Base-by-base conservation (phyloP, 805 yeast species). In the Nakazawaea sp. region DNA sequence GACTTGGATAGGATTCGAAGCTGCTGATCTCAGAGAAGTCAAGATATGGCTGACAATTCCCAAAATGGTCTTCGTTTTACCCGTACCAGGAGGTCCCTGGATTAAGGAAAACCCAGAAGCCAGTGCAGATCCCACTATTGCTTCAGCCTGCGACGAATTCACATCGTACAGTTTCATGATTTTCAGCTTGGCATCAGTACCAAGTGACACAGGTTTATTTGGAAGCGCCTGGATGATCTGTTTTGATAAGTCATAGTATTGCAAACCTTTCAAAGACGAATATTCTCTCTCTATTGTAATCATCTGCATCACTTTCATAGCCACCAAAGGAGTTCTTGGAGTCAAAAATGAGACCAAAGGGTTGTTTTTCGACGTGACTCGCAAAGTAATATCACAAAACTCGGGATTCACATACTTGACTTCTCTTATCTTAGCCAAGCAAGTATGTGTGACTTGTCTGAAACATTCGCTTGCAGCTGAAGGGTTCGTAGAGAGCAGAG, bases 71-170 rank as follows among this genome's bases (percentile, higher is more conserved):
- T 90, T 94, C 1, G 99, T 94, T 56, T 92, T 92, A 65, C 99
- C 99, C 0, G 97, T 90, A 58, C 99, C 99, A 0, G 99, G 99
- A 0, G 99, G 99, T 41, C 97, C 99, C 61, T 92, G 98, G 56
- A 92, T 89, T 36, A 92, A 66, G 0, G 94, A 80, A 52, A 92
- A 87, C 0, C 98, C 99, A 8, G 33, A 13, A 7, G 72, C 64
- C 18, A 66, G 56, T 21, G 78, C 74, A 0, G 95, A 72, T 1
- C 87, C 85, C 10, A 80, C 67, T 41, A 92, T 85, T 0, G 98
- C 98, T 21, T 61, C 68, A 0, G 97, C 97, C 59, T 92, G 99
- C 0, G 98, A 90, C 19, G 71, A 68, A 59, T 94, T 92, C 26
- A 89, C 82, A 16, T 70, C 64, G 47, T 76, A 81, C 8, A 66